Evolutionary conservation across 2,329 filamentous ascomycete species (phyloP).

Genomic region (Xylaria sp.): DNA sequence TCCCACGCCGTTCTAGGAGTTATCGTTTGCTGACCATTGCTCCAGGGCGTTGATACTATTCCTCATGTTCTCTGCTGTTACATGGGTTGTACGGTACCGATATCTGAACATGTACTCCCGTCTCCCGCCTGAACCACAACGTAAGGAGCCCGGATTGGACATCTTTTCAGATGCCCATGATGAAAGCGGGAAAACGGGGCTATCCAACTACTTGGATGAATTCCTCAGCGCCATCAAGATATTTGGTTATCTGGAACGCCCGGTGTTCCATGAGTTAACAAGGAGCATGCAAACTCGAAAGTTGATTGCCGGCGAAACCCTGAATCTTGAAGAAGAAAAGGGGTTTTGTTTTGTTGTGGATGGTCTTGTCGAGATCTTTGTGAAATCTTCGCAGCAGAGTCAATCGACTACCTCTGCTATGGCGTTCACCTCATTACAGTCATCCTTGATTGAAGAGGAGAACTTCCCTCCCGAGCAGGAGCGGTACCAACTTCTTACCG

Average conservation of each 20-base stretch:
- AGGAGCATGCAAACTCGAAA: conserved; percentile 97
- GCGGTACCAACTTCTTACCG: conserved; percentile 89
- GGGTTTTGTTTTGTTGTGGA: conserved; percentile 97
- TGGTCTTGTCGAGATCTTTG: conserved; percentile 93
- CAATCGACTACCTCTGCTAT: conserved; percentile 30
- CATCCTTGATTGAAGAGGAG: conserved; percentile 60
- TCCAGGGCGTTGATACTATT: conserved; percentile 57
- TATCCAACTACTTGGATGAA: conserved; percentile 96
- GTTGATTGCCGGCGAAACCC: conserved; percentile 89
- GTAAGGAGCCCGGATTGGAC: conserved; percentile 93
- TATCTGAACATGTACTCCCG: conserved; percentile 96
- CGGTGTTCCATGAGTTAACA: conserved; percentile 96
- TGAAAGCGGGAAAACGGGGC: conserved; percentile 78
- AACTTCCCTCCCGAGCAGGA: conserved; percentile 60
- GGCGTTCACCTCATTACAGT: conserved; percentile 40
- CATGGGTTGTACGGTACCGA: conserved; percentile 91
- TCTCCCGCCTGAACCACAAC: conserved; percentile 86
- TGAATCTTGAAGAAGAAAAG: conserved; percentile 94
- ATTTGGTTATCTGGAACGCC: conserved; percentile 92
- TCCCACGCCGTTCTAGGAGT: neutral
- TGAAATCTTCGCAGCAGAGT: conserved; percentile 65
- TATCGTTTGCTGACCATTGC: conserved; percentile 30
- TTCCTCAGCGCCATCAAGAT: conserved; percentile 98
- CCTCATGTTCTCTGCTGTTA: conserved; percentile 74
- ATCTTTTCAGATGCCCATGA: conserved; percentile 92